A percentile compares a stretch with the other conserved stretches of the same genome.
phyloP scores from a whole-genome alignment of 2,329 filamentous ascomycete species.

The Blumeriella jaapii region DNA sequence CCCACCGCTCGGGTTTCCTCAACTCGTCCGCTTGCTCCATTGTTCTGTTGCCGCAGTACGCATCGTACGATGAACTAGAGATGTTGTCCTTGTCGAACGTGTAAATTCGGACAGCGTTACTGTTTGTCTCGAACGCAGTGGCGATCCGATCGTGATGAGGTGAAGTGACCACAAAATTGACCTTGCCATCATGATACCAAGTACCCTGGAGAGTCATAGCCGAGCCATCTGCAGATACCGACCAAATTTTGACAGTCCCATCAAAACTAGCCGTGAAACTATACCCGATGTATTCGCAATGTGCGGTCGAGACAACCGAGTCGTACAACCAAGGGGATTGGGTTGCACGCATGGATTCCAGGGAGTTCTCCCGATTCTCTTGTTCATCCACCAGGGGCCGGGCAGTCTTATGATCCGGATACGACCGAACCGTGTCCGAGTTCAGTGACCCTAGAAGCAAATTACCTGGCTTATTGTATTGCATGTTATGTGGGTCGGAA shows the following conservation, averaged over 20 bases:
- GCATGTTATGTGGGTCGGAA: slow-evolving; percentile 51
- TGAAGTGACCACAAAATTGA: slow-evolving; percentile 51
- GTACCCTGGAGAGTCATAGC: slow-evolving; percentile 36
- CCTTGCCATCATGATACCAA: slow-evolving; percentile 45
- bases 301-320: slow-evolving; percentile 51
- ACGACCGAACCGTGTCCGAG: slow-evolving; percentile 36
- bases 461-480: slow-evolving; percentile 56
- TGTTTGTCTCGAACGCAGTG: slow-evolving; percentile 45
- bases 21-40: slow-evolving; percentile 17
- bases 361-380: slow-evolving; percentile 39
- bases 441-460: slow-evolving; percentile 41
- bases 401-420: slow-evolving; percentile 44
- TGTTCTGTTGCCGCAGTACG: slow-evolving; percentile 22
- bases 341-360: slow-evolving; percentile 43
- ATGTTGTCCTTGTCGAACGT: slow-evolving; percentile 30
- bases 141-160: slow-evolving; percentile 37
- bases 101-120: slow-evolving; percentile 46
- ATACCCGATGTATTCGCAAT: slow-evolving; percentile 33
- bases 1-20: slow-evolving; percentile 36
- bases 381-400: slow-evolving; percentile 35
- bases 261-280: slow-evolving; percentile 53
- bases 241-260: slow-evolving; percentile 49
- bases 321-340: slow-evolving; percentile 54
- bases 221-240: slow-evolving; percentile 29
- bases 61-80: slow-evolving; percentile 20